Evolutionary conservation across 2,329 filamentous ascomycete genomes (phyloP).

Genomic region (Fusarium pseudocircinatum): DNA sequence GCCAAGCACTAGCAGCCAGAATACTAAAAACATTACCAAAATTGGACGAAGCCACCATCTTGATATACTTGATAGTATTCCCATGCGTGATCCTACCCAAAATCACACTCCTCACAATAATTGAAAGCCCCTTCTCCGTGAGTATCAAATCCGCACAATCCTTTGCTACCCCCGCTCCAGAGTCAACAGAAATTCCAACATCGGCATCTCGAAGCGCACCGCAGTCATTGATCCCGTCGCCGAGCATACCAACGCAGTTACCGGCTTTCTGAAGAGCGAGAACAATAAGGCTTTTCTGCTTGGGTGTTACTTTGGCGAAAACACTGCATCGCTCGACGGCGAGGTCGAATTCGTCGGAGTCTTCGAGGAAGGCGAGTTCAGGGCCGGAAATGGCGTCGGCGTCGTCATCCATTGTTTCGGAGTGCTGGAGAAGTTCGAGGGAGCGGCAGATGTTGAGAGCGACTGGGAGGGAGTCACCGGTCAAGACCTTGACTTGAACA

Average conservation of each 20-base stretch:
- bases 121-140: background rate
- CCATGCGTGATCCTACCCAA: background rate
- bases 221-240: background rate
- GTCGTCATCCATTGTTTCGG: background rate
- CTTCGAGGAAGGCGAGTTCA: background rate
- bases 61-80: constrained; percentile 2
- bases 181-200: constrained; percentile 3
- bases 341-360: background rate
- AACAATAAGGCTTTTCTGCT: background rate
- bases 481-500: background rate
- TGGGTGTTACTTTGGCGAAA: background rate
- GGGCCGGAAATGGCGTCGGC: background rate
- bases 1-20: background rate
- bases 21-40: constrained; percentile 8
- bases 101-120: background rate
- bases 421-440: background rate
- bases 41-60: constrained; percentile 1
- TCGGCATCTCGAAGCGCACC: background rate
- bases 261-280: background rate
- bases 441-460: constrained; percentile 2
- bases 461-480: background rate
- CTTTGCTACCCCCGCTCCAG: background rate
- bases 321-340: background rate
- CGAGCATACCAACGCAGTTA: background rate
- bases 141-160: constrained; percentile 2